Percentiles rank a stretch among this genome's conserved stretches.
phyloP scores from a whole-genome alignment of 768 basidiomycete species.

The Suillus clintonianus region DNA sequence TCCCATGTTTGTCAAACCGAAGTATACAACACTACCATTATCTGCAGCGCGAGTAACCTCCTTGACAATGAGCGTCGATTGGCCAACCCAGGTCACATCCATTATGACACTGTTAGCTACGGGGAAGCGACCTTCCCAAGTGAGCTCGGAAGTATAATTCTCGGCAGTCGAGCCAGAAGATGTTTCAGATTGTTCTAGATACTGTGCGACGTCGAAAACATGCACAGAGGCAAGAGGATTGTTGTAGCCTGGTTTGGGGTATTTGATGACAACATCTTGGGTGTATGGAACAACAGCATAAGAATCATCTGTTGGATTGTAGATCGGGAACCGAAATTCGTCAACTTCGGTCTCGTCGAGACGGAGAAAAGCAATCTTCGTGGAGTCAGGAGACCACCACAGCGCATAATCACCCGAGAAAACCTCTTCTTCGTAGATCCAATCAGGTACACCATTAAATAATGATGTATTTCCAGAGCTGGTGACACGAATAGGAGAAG shows the following conservation, averaged over 20 bases:
- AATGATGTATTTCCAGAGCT: conserved; percentile 76
- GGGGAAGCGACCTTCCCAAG: conserved; percentile 65
- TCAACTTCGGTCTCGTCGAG: conserved; percentile 89
- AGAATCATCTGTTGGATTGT: conserved; percentile 79
- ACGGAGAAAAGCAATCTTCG: conserved; percentile 74
- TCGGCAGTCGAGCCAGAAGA: conserved; percentile 32
- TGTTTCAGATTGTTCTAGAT: conserved; percentile 39
- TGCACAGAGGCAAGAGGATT: conserved; percentile 86
- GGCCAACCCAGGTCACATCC: conserved; percentile 88
- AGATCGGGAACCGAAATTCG: conserved; percentile 86
- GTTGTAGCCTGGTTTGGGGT: conserved; percentile 87
- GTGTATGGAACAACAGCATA: conserved; percentile 80
- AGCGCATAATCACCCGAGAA: conserved; percentile 71
- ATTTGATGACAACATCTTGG: conserved; percentile 59
- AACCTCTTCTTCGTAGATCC: conserved; percentile 97
- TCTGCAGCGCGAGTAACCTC: conserved; percentile 86
- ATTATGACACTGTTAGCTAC: conserved; percentile 68
- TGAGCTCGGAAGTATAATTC: conserved; percentile 54
- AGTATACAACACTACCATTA: conserved; percentile 77
- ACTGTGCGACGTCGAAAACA: conserved; percentile 75
- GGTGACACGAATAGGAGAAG: conserved; percentile 73
- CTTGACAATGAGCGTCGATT: conserved; percentile 73
- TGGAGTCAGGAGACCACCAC: conserved; percentile 83
- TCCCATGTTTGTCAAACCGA: conserved; percentile 48
- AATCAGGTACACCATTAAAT: conserved; percentile 95